phyloP scores from a whole-genome alignment of 2,329 filamentous ascomycete genomes.

The Blastomyces emzantsi region DNA sequence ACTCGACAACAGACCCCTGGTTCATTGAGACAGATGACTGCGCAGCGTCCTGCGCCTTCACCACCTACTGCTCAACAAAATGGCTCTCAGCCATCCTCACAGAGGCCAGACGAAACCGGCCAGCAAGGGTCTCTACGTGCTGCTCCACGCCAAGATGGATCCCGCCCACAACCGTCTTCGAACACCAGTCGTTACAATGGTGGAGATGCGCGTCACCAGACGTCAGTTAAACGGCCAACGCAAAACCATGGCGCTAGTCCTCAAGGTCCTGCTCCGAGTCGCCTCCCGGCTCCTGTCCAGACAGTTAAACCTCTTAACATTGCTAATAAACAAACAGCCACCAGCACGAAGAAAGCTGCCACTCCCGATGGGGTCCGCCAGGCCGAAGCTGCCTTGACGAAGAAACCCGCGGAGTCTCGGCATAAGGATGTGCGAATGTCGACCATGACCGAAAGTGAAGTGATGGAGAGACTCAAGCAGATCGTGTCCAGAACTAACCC shows the following conservation, averaged over 20 bases:
- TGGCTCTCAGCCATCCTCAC: conserved; percentile 12
- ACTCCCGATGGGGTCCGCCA: conserved; percentile 66
- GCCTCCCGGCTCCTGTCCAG: conserved; percentile 47
- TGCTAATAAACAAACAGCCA: conserved; percentile 51
- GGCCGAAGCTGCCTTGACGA: conserved; percentile 78
- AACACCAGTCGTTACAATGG: conserved; percentile 25
- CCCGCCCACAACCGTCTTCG: conserved; percentile 25
- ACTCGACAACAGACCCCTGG: conserved; percentile 43
- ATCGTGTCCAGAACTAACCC: conserved; percentile 95
- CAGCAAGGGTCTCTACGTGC: conserved; percentile 29
- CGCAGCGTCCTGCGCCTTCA: conserved; percentile 75
- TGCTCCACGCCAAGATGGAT: conserved; percentile 26
- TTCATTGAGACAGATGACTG: conserved; percentile 48
- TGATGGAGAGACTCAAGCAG: conserved; percentile 91
- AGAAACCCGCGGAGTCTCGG: conserved; percentile 63
- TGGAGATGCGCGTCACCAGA: conserved; percentile 31
- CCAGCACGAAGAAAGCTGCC: conserved; percentile 39
- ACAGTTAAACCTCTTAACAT: conserved; percentile 72
- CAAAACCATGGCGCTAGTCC: conserved; percentile 39
- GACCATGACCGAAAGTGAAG: conserved; percentile 92
- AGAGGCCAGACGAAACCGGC: conserved; percentile 22
- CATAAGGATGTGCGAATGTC: conserved; percentile 97
- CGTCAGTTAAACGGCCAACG: conserved; percentile 26
- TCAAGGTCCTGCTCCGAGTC: conserved; percentile 47
- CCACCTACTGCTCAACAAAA: conserved; percentile 41